Percentiles rank a stretch among this genome's conserved stretches.
Evolutionary conservation across 192 early-diverging fungal species (phyloP).

Genomic region (Podila horticola): DNA sequence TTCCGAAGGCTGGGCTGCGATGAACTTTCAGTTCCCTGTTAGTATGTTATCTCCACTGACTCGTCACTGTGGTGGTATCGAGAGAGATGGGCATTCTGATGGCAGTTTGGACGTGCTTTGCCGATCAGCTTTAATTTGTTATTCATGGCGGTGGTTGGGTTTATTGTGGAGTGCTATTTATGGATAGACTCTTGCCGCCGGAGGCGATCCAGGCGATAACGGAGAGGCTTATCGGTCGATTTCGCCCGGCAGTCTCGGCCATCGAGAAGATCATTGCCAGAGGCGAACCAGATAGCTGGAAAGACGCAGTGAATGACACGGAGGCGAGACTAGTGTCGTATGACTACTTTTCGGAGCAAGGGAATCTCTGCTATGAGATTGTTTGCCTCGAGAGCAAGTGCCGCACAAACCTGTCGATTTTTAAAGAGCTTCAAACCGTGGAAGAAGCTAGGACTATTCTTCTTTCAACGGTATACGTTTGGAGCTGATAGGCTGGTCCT

Average conservation of each 20-base stretch:
- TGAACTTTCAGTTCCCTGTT: no score
- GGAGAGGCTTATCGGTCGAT: slow-evolving; percentile 12
- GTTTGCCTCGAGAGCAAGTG: background rate
- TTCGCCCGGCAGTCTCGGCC: background rate
- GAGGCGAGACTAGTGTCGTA: slow-evolving; percentile 7
- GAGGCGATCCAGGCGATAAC: slow-evolving; percentile 8
- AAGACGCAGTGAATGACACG: slow-evolving; percentile 7
- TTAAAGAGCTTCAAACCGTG: background rate
- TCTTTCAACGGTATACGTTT: slow-evolving; percentile 30
- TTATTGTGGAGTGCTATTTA: no score
- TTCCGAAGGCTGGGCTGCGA: no score
- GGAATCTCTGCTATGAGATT: slow-evolving; percentile 7
- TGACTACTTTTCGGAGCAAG: background rate
- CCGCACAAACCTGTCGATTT: background rate
- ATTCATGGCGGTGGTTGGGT: no score
- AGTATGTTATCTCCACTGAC: no score
- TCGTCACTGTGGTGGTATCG: no score
- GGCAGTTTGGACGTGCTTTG: no score
- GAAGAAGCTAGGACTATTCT: slow-evolving; percentile 5
- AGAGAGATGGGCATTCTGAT: no score
- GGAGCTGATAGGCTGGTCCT: slow-evolving; percentile 9
- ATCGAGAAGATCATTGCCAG: slow-evolving; percentile 2
- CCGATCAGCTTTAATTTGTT: no score
- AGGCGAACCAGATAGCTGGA: background rate
- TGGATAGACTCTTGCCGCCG: slow-evolving; percentile 6